Evolutionary conservation across 2,329 filamentous ascomycete genomes (phyloP), one percentile per base, ranked within the genome.

Genomic region (Corynespora cassiicola): DNA sequence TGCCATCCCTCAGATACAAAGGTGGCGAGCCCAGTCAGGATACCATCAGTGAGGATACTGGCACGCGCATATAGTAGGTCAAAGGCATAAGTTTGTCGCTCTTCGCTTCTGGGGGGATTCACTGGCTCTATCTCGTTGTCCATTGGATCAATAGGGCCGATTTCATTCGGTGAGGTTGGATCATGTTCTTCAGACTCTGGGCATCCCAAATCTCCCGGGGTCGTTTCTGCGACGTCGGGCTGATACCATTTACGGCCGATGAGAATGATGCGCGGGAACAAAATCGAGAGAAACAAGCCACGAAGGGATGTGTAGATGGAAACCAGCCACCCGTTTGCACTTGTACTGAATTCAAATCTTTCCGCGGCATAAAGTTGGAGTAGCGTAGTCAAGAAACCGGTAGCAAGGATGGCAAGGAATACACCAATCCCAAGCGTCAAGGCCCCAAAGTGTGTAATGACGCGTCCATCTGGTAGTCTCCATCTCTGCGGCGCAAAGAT

Each of bases 11-110:
- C 43, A 0, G 77, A 81, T 0, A 84, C 81, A 46, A 87, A 84
- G 0, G 81, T 79, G 0, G 83, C 79, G 1, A 81, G 70, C 2
- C 79, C 79, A 0, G 86, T 89, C 15, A 89, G 67, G 0, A 80
- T 53, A 0, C 84, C 84, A 52, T 89, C 86, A 0, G 82, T 70
- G 0, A 88, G 63, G 3, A 88, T 69, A 43, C 82, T 86, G 71
- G 79, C 86, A 3, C 82, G 75, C 3, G 86, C 72, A 52, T 87
- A 88, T 22, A 83, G 73, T 1, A 89, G 72, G 44, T 89, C 86
- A 53, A 89, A 89, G 0, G 69, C 73, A 29, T 76, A 80, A 0
- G 74, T 77, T 6, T 76, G 73, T 24, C 74, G 65, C 1, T 77
- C 70, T 1, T 70, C 65, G 0, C 38, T 50, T 0, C 47, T 47